phyloP scores from a whole-genome alignment of 257 asterid species.

The Linaria vulgaris region DNA sequence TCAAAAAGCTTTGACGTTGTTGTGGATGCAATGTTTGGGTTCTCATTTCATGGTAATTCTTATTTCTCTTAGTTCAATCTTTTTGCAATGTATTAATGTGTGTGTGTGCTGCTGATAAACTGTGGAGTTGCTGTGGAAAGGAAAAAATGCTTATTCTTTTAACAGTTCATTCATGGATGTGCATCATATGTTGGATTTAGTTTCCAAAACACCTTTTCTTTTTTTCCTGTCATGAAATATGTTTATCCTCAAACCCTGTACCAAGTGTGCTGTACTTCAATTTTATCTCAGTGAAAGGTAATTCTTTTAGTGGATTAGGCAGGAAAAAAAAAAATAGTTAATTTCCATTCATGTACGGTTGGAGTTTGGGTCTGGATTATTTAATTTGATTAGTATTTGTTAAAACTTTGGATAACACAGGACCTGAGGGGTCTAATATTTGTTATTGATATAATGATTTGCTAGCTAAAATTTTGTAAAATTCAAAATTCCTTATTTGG shows the following conservation, averaged over 20 bases:
- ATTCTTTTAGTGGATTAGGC: not conserved
- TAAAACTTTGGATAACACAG: not conserved
- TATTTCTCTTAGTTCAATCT: constrained; percentile 1
- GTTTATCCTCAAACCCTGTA: not conserved
- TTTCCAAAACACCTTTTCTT: not conserved
- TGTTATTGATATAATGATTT: not conserved
- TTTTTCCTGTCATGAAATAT: not conserved
- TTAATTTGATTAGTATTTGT: not conserved
- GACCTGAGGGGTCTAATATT: not conserved
- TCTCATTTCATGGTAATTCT: constrained; percentile 81
- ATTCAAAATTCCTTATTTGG: not conserved
- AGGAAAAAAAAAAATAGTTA: not conserved
- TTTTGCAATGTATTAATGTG: constrained; percentile 10
- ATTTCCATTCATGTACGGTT: not conserved
- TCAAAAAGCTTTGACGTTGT: constrained; percentile 68
- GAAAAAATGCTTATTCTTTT: constrained; percentile 1
- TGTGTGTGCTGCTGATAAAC: constrained; percentile 20
- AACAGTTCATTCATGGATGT: constrained; percentile 3
- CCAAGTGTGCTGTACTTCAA: not conserved
- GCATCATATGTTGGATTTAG: not conserved
- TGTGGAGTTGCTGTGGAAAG: constrained; percentile 8
- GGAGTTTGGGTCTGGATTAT: not conserved
- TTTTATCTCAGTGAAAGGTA: not conserved
- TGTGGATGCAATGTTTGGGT: constrained; percentile 90
- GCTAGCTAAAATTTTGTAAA: not conserved